Evolutionary conservation across 108 stramenopile species (phyloP).

Genomic region (Nannochloropsis granulata): DNA sequence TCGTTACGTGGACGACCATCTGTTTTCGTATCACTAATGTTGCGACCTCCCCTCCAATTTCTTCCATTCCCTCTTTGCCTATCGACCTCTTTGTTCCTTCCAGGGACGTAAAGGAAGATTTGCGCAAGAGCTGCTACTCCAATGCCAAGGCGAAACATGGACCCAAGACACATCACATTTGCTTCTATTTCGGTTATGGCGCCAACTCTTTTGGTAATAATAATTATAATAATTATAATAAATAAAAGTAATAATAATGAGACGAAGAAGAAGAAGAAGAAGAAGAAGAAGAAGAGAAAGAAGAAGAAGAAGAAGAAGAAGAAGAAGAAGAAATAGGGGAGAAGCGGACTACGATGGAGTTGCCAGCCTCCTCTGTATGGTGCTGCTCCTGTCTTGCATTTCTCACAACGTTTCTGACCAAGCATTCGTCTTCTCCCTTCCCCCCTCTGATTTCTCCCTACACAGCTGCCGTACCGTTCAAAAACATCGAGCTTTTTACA

Average conservation of each 20-base stretch:
- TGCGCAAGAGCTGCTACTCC: background rate
- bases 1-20: background rate
- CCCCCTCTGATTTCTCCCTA: background rate
- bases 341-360: no score
- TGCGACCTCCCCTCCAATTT: no score
- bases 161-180: background rate
- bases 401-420: no score
- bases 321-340: no score
- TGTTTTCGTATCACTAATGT: no score
- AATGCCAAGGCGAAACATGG: background rate
- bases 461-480: background rate
- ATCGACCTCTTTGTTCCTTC: background rate
- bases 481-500: background rate
- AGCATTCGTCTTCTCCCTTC: background rate
- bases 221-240: background rate
- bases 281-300: no score
- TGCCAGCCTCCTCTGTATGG: no score
- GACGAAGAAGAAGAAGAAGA: no score
- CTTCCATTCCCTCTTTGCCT: no score
- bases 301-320: no score
- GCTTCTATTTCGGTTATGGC: background rate
- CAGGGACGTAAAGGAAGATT: background rate
- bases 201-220: background rate
- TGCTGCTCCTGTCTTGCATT: no score
- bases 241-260: no score